phyloP scores from a whole-genome alignment of 2,329 filamentous ascomycete species.

The Cladophialophora exuberans region DNA sequence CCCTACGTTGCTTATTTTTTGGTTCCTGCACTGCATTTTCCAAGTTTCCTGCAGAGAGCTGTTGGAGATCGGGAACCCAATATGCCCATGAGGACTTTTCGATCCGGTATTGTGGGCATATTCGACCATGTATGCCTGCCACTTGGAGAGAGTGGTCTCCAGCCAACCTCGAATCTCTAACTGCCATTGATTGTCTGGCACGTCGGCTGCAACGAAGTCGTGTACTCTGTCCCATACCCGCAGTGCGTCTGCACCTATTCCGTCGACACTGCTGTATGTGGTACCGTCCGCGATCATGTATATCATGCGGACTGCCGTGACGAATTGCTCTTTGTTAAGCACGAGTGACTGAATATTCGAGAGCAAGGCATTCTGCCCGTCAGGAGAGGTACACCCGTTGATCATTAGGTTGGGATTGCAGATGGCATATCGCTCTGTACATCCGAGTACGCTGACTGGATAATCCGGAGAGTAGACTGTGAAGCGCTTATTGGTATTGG shows the following conservation, averaged over 20 bases:
- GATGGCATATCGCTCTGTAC: background rate
- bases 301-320: background rate
- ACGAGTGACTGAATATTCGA: background rate
- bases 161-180: background rate
- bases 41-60: background rate
- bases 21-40: background rate
- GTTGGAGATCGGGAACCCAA: background rate
- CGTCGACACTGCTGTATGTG: background rate
- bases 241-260: background rate
- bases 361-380: background rate
- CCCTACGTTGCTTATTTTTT: background rate
- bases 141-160: background rate
- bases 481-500: background rate
- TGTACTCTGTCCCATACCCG: background rate
- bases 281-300: background rate
- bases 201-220: background rate
- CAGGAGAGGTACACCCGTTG: background rate
- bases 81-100: background rate
- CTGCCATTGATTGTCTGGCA: background rate
- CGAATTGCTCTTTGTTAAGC: background rate
- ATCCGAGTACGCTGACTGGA: background rate
- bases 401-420: background rate
- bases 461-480: background rate
- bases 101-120: background rate
- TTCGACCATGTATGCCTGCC: background rate